Evolutionary conservation across 768 basidiomycete species (phyloP).

Genomic region (Obba rivulosa): DNA sequence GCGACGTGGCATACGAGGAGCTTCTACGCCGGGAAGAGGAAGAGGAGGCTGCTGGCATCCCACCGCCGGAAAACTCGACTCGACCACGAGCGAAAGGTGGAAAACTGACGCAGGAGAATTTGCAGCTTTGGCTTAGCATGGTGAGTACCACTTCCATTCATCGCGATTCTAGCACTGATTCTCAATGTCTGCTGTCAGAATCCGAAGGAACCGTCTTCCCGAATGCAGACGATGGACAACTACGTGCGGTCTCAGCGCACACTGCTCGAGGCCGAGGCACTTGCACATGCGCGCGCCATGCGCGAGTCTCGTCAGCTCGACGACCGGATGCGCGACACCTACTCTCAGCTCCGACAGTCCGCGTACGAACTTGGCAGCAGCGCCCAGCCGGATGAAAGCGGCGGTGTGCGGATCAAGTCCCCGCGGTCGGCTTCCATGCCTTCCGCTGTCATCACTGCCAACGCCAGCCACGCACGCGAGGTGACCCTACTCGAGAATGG

Average conservation of each 20-base stretch:
- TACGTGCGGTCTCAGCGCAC: constrained; percentile 82
- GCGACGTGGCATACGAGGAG: constrained; percentile 79
- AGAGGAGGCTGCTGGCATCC: constrained; percentile 50
- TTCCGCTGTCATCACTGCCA: constrained; percentile 30
- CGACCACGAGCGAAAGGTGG: constrained; percentile 64
- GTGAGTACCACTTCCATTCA: constrained; percentile 36
- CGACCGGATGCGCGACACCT: constrained; percentile 73
- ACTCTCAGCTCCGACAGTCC: constrained; percentile 73
- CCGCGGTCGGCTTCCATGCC: constrained; percentile 34
- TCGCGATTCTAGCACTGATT: neutral
- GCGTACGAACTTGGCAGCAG: constrained; percentile 61
- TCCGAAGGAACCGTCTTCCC: constrained; percentile 82
- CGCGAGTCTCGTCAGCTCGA: constrained; percentile 75
- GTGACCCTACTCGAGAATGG: constrained; percentile 83
- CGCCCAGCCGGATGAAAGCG: constrained; percentile 47
- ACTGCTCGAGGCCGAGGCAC: constrained; percentile 76
- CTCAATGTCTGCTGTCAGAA: constrained; percentile 47
- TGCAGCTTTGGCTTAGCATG: constrained; percentile 75
- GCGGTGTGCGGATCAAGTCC: constrained; percentile 68
- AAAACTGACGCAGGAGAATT: constrained; percentile 67
- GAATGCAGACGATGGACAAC: constrained; percentile 71
- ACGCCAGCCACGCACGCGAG: constrained; percentile 55
- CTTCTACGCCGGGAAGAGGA: constrained; percentile 66
- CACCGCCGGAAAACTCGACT: constrained; percentile 45
- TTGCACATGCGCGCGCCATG: constrained; percentile 72